A percentile compares a stretch with the other conserved stretches of the same genome.
Evolutionary conservation across 2,329 filamentous ascomycete species (phyloP).

Genomic region (Colletotrichum sp.): DNA sequence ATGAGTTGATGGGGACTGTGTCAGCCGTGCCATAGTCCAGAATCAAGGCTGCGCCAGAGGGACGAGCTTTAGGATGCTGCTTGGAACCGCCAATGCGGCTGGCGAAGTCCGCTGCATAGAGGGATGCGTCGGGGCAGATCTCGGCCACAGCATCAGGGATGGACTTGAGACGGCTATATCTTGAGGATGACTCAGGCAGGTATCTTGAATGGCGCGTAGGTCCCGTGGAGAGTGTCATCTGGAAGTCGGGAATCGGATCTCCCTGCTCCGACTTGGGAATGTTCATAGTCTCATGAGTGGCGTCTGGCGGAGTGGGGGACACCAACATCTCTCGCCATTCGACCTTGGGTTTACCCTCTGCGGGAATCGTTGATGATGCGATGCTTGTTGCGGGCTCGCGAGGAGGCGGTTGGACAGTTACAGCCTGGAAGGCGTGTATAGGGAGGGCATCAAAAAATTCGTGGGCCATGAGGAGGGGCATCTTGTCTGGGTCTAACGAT

Average conservation of each 20-base stretch:
- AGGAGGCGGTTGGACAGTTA: slow-evolving; percentile 44
- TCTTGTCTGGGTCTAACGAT: slow-evolving; percentile 65
- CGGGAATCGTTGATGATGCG: slow-evolving; percentile 43
- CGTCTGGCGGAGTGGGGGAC: slow-evolving; percentile 64
- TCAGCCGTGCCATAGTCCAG: slow-evolving; percentile 89
- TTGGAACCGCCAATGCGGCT: slow-evolving; percentile 77
- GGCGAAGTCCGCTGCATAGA: slow-evolving; percentile 84
- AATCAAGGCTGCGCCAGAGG: slow-evolving; percentile 89
- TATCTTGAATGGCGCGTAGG: slow-evolving; percentile 85
- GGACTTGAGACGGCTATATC: slow-evolving; percentile 78
- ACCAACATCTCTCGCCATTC: slow-evolving; percentile 89
- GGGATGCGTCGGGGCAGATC: slow-evolving; percentile 84
- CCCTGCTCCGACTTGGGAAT: slow-evolving; percentile 57
- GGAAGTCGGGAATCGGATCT: slow-evolving; percentile 77
- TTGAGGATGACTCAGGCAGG: slow-evolving; percentile 80
- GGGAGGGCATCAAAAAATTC: slow-evolving; percentile 99
- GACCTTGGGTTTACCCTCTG: slow-evolving; percentile 41
- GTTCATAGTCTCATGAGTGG: slow-evolving; percentile 58
- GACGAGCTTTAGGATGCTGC: slow-evolving; percentile 58
- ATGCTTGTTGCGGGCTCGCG: neutral
- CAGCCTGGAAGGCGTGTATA: slow-evolving; percentile 91
- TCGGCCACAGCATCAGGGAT: slow-evolving; percentile 78
- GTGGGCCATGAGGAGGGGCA: slow-evolving; percentile 93
- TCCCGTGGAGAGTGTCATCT: slow-evolving; percentile 77
- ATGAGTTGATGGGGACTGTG: slow-evolving; percentile 83